Base-by-base conservation (phyloP, 768 basidiomycete genomes). In the Symmetrospora coprosmae region DNA sequence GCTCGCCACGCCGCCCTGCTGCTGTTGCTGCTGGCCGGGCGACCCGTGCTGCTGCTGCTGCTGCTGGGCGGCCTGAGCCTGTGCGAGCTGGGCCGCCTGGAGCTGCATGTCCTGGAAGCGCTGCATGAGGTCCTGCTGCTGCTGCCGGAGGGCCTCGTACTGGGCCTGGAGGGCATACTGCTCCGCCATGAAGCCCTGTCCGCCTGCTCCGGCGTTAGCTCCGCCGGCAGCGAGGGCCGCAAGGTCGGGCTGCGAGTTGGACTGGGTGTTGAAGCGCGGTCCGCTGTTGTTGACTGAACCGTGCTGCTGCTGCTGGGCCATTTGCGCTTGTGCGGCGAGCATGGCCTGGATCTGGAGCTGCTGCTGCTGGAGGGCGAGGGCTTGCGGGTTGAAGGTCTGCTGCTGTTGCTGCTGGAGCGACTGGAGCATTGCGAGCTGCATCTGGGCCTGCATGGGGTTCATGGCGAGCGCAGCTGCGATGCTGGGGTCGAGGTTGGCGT, bases 81-180 rank as follows among this genome's bases (percentile, higher is more conserved):
- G 62, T 16, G 50, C 28, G 2, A 34, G 27, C 21, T 38, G 50
- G 16, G 30, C 43, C 31, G 63, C 60, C 47, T 88, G 74, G 48
- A 89, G 84, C 65, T 85, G 67, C 68, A 87, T 87, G 30, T 86
- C 87, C 1, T 85, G 87, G 56, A 92, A 78, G 66, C 91, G 87
- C 61, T 87, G 86, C 69, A 89, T 86, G 35, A 92, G 78, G 25
- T 82, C 85, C 66, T 88, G 85, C 66, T 92, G 88, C 64, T 92
- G 88, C 51, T 88, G 85, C 67, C 89, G 86, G 61, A 92, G 75
- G 4, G 80, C 84, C 74, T 89, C 88, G 65, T 91, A 90, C 73
- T 92, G 87, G 67, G 72, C 87, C 73, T 91, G 89, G 59, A 92
- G 70, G 43, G 87, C 87, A 69, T 91, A 86, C 86, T 96, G 92